phyloP scores from a whole-genome alignment of 345 rosid species.

The Abelmoschus esculentus region DNA sequence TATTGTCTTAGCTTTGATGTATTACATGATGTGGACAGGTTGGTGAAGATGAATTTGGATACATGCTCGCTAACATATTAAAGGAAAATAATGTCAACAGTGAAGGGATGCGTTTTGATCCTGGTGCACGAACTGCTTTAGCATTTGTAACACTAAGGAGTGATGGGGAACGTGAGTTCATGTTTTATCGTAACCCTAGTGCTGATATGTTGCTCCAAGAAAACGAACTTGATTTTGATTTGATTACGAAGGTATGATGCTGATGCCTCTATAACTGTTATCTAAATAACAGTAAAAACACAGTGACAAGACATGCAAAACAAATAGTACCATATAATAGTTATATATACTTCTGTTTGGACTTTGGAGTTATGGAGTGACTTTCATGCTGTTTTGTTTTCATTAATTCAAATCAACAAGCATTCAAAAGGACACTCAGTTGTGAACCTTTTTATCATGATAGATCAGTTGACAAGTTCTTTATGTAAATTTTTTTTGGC shows the following conservation, averaged over 20 bases:
- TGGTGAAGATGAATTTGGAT: conserved; percentile 96
- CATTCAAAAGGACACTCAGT: neutral
- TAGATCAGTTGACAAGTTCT: neutral
- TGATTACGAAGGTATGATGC: conserved; percentile 62
- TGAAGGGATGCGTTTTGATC: conserved; percentile 82
- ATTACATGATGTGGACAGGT: conserved; percentile 43
- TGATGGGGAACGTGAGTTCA: conserved; percentile 93
- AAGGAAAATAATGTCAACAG: conserved; percentile 81
- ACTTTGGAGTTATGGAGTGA: neutral
- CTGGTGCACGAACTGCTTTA: conserved; percentile 87
- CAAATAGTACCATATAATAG: neutral
- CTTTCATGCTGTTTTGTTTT: neutral
- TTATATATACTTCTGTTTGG: neutral
- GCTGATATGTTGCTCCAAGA: conserved; percentile 90
- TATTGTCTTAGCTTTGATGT: neutral
- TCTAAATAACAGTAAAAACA: conserved; percentile 4
- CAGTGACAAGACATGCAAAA: neutral
- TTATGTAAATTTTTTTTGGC: no score
- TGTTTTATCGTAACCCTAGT: conserved; percentile 97
- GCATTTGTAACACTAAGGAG: conserved; percentile 85
- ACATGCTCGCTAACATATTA: conserved; percentile 81
- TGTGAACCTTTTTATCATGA: neutral
- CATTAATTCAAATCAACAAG: neutral
- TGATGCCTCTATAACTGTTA: neutral
- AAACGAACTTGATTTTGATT: conserved; percentile 72